Percentiles rank a stretch among this genome's conserved stretches.
These are phyloP conservation scores for Hortaea sp. DNA, from an alignment of 2,329 filamentous ascomycete species.

Conservation along the genomic window DNA sequence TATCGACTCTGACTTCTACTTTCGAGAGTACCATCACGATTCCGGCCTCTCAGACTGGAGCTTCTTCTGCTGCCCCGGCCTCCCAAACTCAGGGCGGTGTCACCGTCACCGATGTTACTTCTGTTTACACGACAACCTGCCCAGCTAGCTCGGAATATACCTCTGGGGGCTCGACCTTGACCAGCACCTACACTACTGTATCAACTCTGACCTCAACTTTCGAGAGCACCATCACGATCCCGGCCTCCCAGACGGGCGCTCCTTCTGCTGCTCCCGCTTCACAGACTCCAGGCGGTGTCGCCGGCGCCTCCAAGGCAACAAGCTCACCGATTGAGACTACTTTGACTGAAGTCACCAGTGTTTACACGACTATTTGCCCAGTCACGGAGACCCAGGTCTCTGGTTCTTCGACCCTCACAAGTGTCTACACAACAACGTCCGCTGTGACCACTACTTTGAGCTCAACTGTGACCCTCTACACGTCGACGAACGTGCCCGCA, in stretches of 20 bases:
- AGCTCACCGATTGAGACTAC: no score
- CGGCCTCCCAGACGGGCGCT: not conserved
- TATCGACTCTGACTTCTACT: conserved; percentile 8
- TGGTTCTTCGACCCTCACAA: no score
- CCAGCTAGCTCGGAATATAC: not conserved
- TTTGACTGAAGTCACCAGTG: no score
- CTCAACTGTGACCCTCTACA: no score
- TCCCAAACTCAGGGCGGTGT: not conserved
- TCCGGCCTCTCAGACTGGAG: not conserved
- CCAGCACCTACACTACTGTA: not conserved
- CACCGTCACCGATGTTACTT: not conserved
- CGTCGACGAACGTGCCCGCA: no score
- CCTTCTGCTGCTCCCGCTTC: no score
- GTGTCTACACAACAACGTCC: no score
- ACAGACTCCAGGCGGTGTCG: no score
- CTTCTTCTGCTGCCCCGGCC: not conserved
- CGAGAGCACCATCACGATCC: not conserved
- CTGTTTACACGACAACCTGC: conserved; percentile 1
- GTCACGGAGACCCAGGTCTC: no score
- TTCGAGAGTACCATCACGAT: not conserved
- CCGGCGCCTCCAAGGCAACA: no score
- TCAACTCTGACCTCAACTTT: not conserved
- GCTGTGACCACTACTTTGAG: no score
- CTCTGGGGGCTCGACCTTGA: not conserved
- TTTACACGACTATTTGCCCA: no score